Evolutionary conservation across 2,329 filamentous ascomycete genomes (phyloP), one percentile per base, ranked within the genome.

Genomic region (Colletotrichum gigasporum): DNA sequence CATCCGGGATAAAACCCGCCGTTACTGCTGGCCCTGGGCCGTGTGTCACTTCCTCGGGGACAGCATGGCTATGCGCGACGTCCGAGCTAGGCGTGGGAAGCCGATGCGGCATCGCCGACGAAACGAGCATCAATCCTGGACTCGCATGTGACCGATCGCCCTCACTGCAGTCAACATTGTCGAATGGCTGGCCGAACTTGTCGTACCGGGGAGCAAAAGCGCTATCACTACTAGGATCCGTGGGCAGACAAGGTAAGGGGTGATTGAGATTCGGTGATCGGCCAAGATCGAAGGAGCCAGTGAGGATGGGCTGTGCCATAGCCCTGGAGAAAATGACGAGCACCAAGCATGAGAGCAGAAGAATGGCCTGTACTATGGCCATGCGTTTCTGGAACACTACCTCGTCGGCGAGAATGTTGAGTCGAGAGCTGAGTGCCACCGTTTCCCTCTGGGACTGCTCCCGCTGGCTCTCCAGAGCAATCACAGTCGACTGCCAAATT

Each of bases 401-500:
- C 77, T 99, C 96, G 72, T 98, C 95, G n/a, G 95, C 95, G 10
- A 99, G 85, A 30, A 98, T 84, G 62, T 92, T 94, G 39, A 99
- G 86, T 22, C 96, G 87, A 8, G 89, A 82, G 71, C 90, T 92
- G 55, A 98, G 84, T 3, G 94, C 94, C 41, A 94, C 84, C 65
- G 97, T 90, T 73, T 98, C 94, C 58, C 89, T 86, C 72, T 94
- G 89, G 14, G 92, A 92, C 69, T 93, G 90, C 73, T 97, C 91
- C 41, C 93, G 90, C 75, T 97, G 95, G 41, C 89, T 90, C 74
- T 97, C 94, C 12, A 98, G 87, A 28, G 96, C 94, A 58, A 97
- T 90, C 20, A 97, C 91, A 10, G 96, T 97, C 18, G 92, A 95
- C 77, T 97, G 94, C 94, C 95, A 98, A 11, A 98, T 89, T 73